Evolutionary conservation across 208 protist species (phyloP), one percentile per base, ranked within the genome.

Genomic region (Endotrypanum monterogeii): DNA sequence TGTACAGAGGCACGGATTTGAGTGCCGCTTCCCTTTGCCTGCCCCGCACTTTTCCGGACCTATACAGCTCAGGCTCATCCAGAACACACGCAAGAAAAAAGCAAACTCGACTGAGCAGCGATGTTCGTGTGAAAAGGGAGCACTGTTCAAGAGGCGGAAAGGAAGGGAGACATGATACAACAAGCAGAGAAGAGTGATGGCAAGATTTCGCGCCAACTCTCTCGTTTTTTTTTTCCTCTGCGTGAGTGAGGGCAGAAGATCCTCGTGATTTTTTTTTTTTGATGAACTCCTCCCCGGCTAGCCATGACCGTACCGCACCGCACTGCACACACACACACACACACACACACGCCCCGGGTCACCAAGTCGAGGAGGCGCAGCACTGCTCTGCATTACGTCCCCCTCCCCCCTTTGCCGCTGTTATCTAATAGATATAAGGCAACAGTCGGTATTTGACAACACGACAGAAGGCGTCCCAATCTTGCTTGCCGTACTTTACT

Each of bases 401-500:
- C 20, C 2, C 50, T 50, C n/a, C 52, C 32, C 56, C 20, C 7
- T 65, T 46, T 32, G 25, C 30, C n/a, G n/a, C n/a, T n/a, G n/a
- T 44, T 11, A 16, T 14, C 75, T 67, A 96, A 69, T 96, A 98
- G 6, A 98, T 76, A 77, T 96, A 86, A 20, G 98, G 97, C 66
- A 98, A 90, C 35, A 99, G 85, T 51, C 89, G 83, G 70, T 92
- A 96, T 41, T 74, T 93, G 20, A 99, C 98, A n/a, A 83, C 30
- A 52, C 75, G 71, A 71, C 92, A 97, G 69, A 98, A 99, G n/a
- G 83, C 75, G 54, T 93, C 78, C 98, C 96, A 99, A 74, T 94
- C 89, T 52, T 88, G 76, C 61, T 80, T 76, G 50, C 96, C 98
- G 78, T 99, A 99, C 84, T 98, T 99, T 61, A 86, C 76, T 51